Conservation (phyloP, 371 early-diverging fungal species). For the Fennellomyces sp. region DNA sequence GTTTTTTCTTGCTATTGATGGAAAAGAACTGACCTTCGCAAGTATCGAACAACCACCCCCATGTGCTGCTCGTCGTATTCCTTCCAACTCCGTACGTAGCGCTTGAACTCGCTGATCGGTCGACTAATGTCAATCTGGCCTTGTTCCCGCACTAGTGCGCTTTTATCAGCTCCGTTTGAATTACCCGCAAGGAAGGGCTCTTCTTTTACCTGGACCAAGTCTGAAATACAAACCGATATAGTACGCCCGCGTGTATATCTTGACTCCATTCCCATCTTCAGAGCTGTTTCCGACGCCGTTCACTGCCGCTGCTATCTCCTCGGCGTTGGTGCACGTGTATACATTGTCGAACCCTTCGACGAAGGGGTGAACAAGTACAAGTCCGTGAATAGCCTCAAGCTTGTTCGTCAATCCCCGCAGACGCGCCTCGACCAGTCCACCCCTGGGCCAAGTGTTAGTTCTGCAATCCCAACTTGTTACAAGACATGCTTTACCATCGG, state of each 20-base stretch:
- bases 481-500: slow-evolving; percentile 49
- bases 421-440: slow-evolving; percentile 93
- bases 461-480: neutral
- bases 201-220: slow-evolving; percentile 49
- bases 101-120: slow-evolving; percentile 6
- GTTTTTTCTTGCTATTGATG: neutral
- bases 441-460: slow-evolving; percentile 15
- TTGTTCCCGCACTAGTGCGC: slow-evolving; percentile 11
- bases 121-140: slow-evolving; percentile 8
- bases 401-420: slow-evolving; percentile 90
- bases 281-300: slow-evolving; percentile 60
- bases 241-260: slow-evolving; percentile 79
- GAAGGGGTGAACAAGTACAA: slow-evolving; percentile 90
- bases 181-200: neutral
- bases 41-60: slow-evolving; percentile 1
- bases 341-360: slow-evolving; percentile 85
- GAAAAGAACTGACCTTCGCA: neutral
- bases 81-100: slow-evolving; percentile 2
- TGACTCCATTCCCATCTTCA: slow-evolving; percentile 19
- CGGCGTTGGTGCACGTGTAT: slow-evolving; percentile 59
- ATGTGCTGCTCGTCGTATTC: slow-evolving; percentile 11
- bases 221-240: slow-evolving; percentile 84
- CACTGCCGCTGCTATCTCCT: slow-evolving; percentile 67
- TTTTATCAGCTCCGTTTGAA: no score
- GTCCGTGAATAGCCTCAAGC: slow-evolving; percentile 81